Evolutionary conservation across 768 basidiomycete species (phyloP).

Genomic region (Suillus americanus): DNA sequence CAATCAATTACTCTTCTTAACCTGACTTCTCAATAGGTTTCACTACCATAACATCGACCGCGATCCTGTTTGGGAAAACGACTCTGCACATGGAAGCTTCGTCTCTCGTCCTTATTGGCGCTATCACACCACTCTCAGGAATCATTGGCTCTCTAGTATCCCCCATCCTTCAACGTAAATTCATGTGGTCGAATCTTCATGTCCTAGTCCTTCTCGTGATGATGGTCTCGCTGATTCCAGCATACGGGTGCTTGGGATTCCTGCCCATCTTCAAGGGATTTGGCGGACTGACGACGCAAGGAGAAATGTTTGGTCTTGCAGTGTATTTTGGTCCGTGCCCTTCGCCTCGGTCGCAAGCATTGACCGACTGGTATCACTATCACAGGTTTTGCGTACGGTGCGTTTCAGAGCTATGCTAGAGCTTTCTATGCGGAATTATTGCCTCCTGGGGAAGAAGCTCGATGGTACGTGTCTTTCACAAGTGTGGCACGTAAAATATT

Average conservation of each 20-base stretch:
- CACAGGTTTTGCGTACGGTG: conserved; percentile 74
- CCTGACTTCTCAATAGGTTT: conserved; percentile 52
- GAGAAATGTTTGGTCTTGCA: conserved; percentile 84
- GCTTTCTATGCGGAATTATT: conserved; percentile 87
- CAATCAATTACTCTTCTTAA: not conserved
- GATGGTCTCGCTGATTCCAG: conserved; percentile 64
- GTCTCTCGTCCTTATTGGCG: conserved; percentile 75
- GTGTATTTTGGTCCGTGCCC: conserved; percentile 70
- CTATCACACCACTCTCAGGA: conserved; percentile 74
- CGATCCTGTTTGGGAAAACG: conserved; percentile 91
- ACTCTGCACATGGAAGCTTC: conserved; percentile 77
- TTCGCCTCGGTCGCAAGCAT: not conserved
- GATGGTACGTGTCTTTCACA: conserved; percentile 55
- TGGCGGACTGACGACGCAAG: conserved; percentile 74
- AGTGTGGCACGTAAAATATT: not conserved
- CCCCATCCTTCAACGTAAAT: conserved; percentile 68
- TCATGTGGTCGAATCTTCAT: conserved; percentile 64
- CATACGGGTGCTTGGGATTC: conserved; percentile 85
- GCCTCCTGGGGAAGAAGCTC: conserved; percentile 84
- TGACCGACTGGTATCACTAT: not conserved
- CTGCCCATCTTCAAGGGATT: conserved; percentile 55
- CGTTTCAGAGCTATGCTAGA: conserved; percentile 88
- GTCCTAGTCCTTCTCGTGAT: conserved; percentile 68
- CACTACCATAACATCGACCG: conserved; percentile 89
- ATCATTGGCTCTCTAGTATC: conserved; percentile 84